phyloP scores from a whole-genome alignment of 2,329 filamentous ascomycete species.

The Talaromyces funiculosus region DNA sequence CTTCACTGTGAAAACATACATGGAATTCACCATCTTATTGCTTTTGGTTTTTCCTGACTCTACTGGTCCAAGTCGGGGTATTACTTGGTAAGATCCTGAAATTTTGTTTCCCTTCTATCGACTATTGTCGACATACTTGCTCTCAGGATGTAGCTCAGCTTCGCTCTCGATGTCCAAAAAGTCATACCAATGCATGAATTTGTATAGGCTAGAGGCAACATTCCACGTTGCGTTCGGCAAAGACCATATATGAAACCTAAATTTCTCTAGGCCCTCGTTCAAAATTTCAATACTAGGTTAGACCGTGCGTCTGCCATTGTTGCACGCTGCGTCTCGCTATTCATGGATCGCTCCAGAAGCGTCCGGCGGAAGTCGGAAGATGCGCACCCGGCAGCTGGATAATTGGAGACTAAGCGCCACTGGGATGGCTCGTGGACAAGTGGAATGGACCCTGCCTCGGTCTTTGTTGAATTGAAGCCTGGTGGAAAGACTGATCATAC shows the following conservation, averaged over 20 bases:
- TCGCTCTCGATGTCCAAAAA: neutral
- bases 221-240: neutral
- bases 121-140: neutral
- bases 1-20: neutral
- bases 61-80: neutral
- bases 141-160: no score
- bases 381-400: neutral
- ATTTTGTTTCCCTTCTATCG: no score
- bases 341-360: neutral
- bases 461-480: neutral
- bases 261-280: neutral
- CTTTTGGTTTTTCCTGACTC: neutral
- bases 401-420: neutral
- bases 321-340: neutral
- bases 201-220: neutral
- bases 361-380: neutral
- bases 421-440: neutral
- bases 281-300: neutral
- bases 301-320: neutral
- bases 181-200: neutral
- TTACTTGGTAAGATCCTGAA: no score
- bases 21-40: neutral
- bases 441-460: neutral
- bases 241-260: neutral
- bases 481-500: neutral